Evolutionary conservation across 768 basidiomycete species (phyloP).

Genomic region (Tulasnella sp.): DNA sequence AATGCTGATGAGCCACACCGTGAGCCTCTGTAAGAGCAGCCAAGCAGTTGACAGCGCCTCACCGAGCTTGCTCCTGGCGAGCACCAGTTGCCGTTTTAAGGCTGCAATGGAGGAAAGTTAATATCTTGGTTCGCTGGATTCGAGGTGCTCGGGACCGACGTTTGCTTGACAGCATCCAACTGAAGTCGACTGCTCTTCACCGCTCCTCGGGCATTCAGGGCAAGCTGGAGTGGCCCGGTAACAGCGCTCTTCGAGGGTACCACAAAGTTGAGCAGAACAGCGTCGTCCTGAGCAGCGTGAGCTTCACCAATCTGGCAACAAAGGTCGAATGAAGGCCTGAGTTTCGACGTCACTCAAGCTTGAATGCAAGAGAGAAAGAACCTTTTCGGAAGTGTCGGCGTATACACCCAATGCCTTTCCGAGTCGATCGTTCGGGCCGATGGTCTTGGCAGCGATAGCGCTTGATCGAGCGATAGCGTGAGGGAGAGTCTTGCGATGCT

Average conservation of each 20-base stretch:
- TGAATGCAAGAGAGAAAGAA: slow-evolving; percentile 5
- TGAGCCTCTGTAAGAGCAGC: neutral
- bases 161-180: slow-evolving; percentile 82
- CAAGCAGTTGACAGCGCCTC: neutral
- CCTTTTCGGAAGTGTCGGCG: slow-evolving; percentile 71
- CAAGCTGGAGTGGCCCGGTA: slow-evolving; percentile 70
- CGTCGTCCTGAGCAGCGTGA: slow-evolving; percentile 65
- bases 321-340: too few relatives aligned
- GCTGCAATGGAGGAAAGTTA: slow-evolving; percentile 29
- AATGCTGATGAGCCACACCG: slow-evolving; percentile 29
- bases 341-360: too few relatives aligned
- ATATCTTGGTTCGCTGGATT: neutral
- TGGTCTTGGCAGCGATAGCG: slow-evolving; percentile 38
- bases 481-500: slow-evolving; percentile 90
- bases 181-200: slow-evolving; percentile 72
- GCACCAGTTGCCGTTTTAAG: slow-evolving; percentile 64
- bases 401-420: slow-evolving; percentile 70
- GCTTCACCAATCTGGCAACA: slow-evolving; percentile 50
- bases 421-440: slow-evolving; percentile 41
- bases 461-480: slow-evolving; percentile 86
- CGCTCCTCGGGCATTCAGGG: slow-evolving; percentile 84
- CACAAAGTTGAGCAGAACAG: slow-evolving; percentile 55
- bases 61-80: slow-evolving; percentile 80
- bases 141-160: slow-evolving; percentile 35
- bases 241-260: slow-evolving; percentile 83